Base-by-base conservation (phyloP, 2,329 filamentous ascomycete genomes). In the Chalara sp. region DNA sequence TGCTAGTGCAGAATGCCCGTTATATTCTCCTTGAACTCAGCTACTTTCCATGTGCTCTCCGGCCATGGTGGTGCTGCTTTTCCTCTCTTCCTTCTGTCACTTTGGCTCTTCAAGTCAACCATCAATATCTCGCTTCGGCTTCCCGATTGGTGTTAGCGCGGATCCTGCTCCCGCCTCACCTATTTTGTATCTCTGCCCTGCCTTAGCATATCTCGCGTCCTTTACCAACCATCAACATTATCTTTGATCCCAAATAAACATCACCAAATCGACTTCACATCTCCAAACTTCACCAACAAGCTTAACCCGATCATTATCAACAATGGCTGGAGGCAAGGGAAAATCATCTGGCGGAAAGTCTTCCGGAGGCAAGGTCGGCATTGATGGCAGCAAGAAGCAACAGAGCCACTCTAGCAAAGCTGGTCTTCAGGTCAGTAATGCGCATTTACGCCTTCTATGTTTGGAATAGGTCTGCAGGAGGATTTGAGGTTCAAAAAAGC, bases 311-410 rank as follows among this genome's bases (percentile, higher is more conserved):
- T 30, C 49, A 48, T 45, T 32, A 55, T 52, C 46, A 45, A 51
- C 55, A 60, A 67, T 67, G 65, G 63, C 64, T 42, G 64, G 65
- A 41, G 65, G 65, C 54, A 67, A 67, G 55, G 64, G 64, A 59
- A 67, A 67, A 58, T 65, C 62, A 52, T 65, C 63, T 21, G 64
- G 63, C 46, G 65, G 65, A 49, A 67, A 67, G 61, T 65, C 63
- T 12, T 66, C 65, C n/a, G 65, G 65, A 57, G 65, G 65, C 50
- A 67, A 67, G 59, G 60, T 63, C 35, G 64, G 65, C 47, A 59
- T 57, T 29, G 64, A 66, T 53, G 60, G 57, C 44, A 60, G 51
- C 53, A 66, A 67, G 63, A 67, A 67, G 50, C 65, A 67, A 48
- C 64, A 66, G 53, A 65, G 63, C 48, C 65, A 67, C 55, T 67